Evolutionary conservation across 2,329 filamentous ascomycete genomes (phyloP).

Genomic region (Ascochyta clinopodiicola): DNA sequence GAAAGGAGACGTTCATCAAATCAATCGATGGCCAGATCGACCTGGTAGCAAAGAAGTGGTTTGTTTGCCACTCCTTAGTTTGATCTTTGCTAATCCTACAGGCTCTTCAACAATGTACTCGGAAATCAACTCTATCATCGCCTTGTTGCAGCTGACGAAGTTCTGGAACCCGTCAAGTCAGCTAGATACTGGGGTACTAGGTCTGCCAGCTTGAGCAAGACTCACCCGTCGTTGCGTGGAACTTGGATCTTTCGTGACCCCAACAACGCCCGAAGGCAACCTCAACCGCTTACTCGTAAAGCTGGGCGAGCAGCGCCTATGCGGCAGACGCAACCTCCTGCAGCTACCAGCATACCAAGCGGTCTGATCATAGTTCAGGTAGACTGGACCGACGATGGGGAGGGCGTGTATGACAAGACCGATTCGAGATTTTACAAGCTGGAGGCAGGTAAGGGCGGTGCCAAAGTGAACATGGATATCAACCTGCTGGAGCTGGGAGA

Average conservation of each 20-base stretch:
- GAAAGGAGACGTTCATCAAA: conserved; percentile 23
- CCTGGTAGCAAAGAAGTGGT: conserved; percentile 35
- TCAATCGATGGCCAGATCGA: conserved; percentile 18
- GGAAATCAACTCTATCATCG: conserved; percentile 32
- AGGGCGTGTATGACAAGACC: conserved; percentile 40
- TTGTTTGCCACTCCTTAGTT: background rate
- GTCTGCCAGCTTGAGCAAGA: conserved; percentile 25
- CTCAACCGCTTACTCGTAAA: conserved; percentile 13
- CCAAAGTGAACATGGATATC: conserved; percentile 38
- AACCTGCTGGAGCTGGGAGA: conserved; percentile 43
- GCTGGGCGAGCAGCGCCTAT: conserved; percentile 16
- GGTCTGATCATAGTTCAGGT: conserved; percentile 35
- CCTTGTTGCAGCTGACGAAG: conserved; percentile 23
- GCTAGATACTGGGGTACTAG: conserved; percentile 26
- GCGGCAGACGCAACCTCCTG: background rate
- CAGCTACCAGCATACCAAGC: background rate
- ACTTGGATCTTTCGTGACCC: conserved; percentile 42
- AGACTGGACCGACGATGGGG: conserved; percentile 42
- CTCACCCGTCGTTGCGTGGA: conserved; percentile 33
- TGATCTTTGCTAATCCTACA: conserved; percentile 10
- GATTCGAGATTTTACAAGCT: conserved; percentile 31
- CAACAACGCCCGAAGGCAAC: conserved; percentile 11
- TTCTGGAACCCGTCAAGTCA: conserved; percentile 34
- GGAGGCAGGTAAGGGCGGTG: conserved; percentile 17
- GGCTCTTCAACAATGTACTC: conserved; percentile 26